Evolutionary conservation across 1,284 basidiomycete genomes (phyloP).

Genomic region (Naganishia liquefaciens): DNA sequence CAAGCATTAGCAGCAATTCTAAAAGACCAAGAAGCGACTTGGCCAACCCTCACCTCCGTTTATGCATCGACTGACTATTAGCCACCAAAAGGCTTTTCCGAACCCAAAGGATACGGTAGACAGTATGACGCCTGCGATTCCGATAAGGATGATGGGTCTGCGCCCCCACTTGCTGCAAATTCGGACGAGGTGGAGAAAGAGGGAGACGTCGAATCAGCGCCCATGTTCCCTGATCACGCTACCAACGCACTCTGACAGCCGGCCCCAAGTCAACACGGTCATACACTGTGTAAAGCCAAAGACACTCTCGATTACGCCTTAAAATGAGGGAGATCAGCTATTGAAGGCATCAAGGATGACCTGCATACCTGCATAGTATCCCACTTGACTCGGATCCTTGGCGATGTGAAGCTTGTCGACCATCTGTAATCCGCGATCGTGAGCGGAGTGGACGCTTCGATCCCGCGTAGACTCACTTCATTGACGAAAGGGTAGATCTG

Average conservation of each 20-base stretch:
- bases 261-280: constrained; percentile 29
- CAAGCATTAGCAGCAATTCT: neutral
- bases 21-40: neutral
- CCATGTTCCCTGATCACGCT: no score
- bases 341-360: neutral
- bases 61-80: constrained; percentile 15
- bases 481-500: constrained; percentile 30
- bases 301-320: constrained; percentile 21
- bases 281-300: constrained; percentile 27
- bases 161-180: constrained; percentile 23
- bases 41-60: constrained; percentile 17
- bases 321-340: neutral
- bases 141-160: constrained; percentile 20
- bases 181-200: neutral
- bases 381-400: constrained; percentile 29
- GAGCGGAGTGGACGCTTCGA: neutral
- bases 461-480: constrained; percentile 3
- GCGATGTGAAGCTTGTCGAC: constrained; percentile 19
- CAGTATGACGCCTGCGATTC: constrained; percentile 14
- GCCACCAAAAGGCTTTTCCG: constrained; percentile 17
- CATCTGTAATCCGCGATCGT: constrained; percentile 7
- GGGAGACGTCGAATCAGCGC: neutral
- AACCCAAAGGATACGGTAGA: constrained; percentile 26
- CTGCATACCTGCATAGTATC: constrained; percentile 26
- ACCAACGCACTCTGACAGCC: constrained; percentile 20